A percentile compares a stretch with the other conserved stretches of the same genome.
Evolutionary conservation across 164 flowering plant species (phyloP).

Genomic region (Aristolochia californica): DNA sequence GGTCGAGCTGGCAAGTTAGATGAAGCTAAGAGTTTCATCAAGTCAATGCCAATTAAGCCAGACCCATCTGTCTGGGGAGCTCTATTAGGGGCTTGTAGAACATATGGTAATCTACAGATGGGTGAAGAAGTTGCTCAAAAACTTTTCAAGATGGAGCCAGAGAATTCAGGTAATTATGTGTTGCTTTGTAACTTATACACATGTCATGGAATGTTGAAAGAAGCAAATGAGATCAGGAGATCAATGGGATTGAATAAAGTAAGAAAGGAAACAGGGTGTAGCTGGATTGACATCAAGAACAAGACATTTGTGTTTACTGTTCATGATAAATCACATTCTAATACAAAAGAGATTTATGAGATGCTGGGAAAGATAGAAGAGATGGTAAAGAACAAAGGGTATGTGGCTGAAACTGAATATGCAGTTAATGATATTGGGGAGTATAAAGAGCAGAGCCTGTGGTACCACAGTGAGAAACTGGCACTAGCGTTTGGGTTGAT

Average conservation of each 20-base stretch:
- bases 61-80: slow-evolving; percentile 57
- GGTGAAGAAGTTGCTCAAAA: slow-evolving; percentile 42
- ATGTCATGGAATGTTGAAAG: slow-evolving; percentile 29
- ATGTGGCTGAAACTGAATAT: slow-evolving; percentile 15
- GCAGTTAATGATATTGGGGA: slow-evolving; percentile 18
- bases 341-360: slow-evolving; percentile 17
- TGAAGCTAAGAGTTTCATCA: slow-evolving; percentile 45
- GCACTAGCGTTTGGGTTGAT: slow-evolving; percentile 22
- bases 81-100: slow-evolving; percentile 53
- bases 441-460: slow-evolving; percentile 17
- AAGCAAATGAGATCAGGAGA: slow-evolving; percentile 48
- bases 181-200: slow-evolving; percentile 47
- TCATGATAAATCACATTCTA: slow-evolving; percentile 34
- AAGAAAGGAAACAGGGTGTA: slow-evolving; percentile 47
- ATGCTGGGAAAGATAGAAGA: slow-evolving; percentile 21
- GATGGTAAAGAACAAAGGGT: slow-evolving; percentile 12
- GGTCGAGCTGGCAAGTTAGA: slow-evolving; percentile 49
- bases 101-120: slow-evolving; percentile 39
- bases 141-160: slow-evolving; percentile 52
- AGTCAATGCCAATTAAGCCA: slow-evolving; percentile 46
- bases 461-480: slow-evolving; percentile 21
- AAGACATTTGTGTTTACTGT: slow-evolving; percentile 36
- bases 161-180: slow-evolving; percentile 53
- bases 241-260: slow-evolving; percentile 35
- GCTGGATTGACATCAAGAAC: slow-evolving; percentile 53